These are phyloP conservation scores for Colletotrichum sp. DNA, from an alignment of 2,329 filamentous ascomycete genomes.

Conservation along the genomic window DNA sequence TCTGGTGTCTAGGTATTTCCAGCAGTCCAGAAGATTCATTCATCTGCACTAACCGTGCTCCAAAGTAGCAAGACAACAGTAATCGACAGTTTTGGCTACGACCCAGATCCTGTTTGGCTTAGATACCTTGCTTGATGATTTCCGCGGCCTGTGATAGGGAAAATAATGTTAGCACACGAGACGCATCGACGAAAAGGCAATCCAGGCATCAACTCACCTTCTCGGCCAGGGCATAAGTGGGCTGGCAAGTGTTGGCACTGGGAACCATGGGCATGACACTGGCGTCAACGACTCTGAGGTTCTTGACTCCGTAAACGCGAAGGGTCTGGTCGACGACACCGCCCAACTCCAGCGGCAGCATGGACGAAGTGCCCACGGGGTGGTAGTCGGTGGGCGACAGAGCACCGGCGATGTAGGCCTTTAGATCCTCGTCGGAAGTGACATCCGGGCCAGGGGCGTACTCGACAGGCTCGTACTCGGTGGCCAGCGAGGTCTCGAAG, in stretches of 20 bases:
- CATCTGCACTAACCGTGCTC: neutral
- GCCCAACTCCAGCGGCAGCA: slow-evolving; percentile 46
- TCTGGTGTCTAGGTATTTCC: neutral
- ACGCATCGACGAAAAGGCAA: neutral
- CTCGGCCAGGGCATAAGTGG: slow-evolving; percentile 40
- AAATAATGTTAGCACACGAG: neutral
- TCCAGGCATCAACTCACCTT: slow-evolving; percentile 22
- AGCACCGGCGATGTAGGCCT: slow-evolving; percentile 19
- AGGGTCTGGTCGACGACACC: slow-evolving; percentile 36
- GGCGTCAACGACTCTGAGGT: slow-evolving; percentile 32
- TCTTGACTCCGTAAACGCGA: slow-evolving; percentile 32
- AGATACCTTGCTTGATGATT: slow-evolving; percentile 7
- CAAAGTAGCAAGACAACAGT: neutral
- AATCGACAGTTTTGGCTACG: neutral
- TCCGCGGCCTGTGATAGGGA: neutral
- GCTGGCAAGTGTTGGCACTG: slow-evolving; percentile 34
- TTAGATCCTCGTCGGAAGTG: slow-evolving; percentile 37
- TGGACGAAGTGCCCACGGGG: slow-evolving; percentile 51
- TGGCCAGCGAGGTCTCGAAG: slow-evolving; percentile 39
- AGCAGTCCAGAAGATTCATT: neutral
- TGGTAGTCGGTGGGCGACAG: slow-evolving; percentile 40
- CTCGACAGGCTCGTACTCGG: slow-evolving; percentile 35
- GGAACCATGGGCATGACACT: slow-evolving; percentile 33
- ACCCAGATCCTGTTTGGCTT: neutral
- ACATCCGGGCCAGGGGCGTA: slow-evolving; percentile 32